phyloP scores from a whole-genome alignment of 805 yeast species.

The Cyberlindnera americana region DNA sequence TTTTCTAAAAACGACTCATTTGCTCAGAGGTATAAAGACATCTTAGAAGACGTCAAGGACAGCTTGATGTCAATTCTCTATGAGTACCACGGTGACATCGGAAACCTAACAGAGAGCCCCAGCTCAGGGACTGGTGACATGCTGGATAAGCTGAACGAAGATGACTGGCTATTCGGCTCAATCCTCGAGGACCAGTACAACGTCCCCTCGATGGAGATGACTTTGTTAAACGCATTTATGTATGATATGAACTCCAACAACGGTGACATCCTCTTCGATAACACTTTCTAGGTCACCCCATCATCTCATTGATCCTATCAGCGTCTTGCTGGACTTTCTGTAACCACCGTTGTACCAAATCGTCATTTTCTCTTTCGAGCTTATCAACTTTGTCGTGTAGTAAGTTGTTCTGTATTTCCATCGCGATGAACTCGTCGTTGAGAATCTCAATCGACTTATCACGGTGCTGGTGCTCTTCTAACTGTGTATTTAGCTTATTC shows the following conservation, averaged over 20 bases:
- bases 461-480: constrained; percentile 37
- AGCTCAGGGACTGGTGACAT: constrained; percentile 6
- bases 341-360: constrained; percentile 57
- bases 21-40: constrained; percentile 7
- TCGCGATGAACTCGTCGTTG: constrained; percentile 64
- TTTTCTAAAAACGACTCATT: constrained; percentile 1
- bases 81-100: constrained; percentile 3
- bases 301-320: constrained; percentile 44
- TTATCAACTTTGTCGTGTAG: constrained; percentile 32
- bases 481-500: constrained; percentile 26
- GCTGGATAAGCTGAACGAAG: constrained; percentile 12
- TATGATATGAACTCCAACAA: not conserved
- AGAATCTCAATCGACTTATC: constrained; percentile 54
- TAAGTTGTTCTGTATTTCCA: constrained; percentile 51
- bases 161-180: constrained; percentile 4
- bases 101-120: constrained; percentile 3
- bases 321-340: constrained; percentile 55
- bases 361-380: constrained; percentile 46
- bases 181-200: too few species aligned
- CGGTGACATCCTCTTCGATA: constrained; percentile 3
- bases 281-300: constrained; percentile 4
- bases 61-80: constrained; percentile 12
- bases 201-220: constrained; percentile 1
- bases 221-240: constrained; percentile 4
- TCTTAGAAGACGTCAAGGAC: constrained; percentile 13